phyloP scores from a whole-genome alignment of 2,329 filamentous ascomycete genomes.

The Colletotrichum filicis region DNA sequence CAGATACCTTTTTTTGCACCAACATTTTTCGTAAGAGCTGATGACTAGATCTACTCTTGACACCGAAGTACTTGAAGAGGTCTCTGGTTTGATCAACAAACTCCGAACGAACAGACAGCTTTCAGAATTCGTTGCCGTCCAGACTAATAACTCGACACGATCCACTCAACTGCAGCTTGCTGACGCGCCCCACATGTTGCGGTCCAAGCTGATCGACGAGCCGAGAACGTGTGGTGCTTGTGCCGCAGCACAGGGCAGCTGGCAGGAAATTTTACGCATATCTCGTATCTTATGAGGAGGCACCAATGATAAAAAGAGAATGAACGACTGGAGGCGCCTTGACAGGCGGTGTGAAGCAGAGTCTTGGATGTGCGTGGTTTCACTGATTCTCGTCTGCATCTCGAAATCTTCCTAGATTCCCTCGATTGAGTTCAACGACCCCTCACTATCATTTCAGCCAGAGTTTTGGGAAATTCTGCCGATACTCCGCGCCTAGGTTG shows the following conservation, averaged over 20 bases:
- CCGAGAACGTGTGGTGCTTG: neutral
- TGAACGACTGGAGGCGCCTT: neutral
- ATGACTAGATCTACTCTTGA: no score
- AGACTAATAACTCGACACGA: neutral
- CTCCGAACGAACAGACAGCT: neutral
- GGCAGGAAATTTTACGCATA: neutral
- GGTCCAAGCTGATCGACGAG: neutral
- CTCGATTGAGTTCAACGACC: neutral
- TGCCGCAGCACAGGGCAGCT: neutral
- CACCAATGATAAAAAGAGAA: neutral
- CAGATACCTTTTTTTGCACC: no score
- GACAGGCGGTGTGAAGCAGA: neutral
- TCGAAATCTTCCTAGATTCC: neutral
- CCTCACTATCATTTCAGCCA: neutral
- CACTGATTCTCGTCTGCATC: neutral
- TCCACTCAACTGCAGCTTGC: constrained; percentile 20
- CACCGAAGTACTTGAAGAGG: no score
- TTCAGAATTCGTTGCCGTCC: neutral
- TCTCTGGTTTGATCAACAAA: no score
- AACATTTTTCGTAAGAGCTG: no score
- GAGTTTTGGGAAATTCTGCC: neutral
- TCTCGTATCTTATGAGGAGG: neutral
- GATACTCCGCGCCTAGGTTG: neutral
- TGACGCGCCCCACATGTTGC: constrained; percentile 16
- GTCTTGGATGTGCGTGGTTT: neutral